Evolutionary conservation across 805 yeast species (phyloP).

Genomic region (Hanseniaspora taiwanica): DNA sequence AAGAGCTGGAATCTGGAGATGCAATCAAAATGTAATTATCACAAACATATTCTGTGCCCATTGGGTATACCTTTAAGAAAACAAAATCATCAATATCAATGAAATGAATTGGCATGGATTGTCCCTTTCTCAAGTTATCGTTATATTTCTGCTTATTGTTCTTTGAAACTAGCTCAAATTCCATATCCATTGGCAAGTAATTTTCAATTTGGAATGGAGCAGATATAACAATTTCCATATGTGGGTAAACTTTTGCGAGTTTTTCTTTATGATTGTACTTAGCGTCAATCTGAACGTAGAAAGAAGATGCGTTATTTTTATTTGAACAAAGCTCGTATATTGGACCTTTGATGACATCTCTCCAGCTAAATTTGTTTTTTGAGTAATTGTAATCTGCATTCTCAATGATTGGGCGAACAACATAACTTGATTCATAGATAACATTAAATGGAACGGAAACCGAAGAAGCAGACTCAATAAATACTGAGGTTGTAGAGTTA

Average conservation of each 20-base stretch:
- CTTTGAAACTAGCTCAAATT: constrained; percentile 66
- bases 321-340: constrained; percentile 49
- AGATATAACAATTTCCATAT: constrained; percentile 58
- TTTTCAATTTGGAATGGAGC: constrained; percentile 84
- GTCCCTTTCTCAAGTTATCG: constrained; percentile 49
- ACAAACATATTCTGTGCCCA: constrained; percentile 38
- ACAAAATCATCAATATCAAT: constrained; percentile 40
- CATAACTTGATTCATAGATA: constrained; percentile 46
- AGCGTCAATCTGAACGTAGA: constrained; percentile 65
- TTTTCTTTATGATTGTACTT: constrained; percentile 54
- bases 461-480: constrained; percentile 40
- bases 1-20: constrained; percentile 24
- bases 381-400: constrained; percentile 56
- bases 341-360: constrained; percentile 34
- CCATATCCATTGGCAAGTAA: constrained; percentile 67
- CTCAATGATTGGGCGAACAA: constrained; percentile 47
- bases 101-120: constrained; percentile 61
- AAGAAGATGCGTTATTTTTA: constrained; percentile 30
- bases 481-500: constrained; percentile 22
- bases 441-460: constrained; percentile 63
- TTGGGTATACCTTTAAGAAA: constrained; percentile 8
- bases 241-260: constrained; percentile 66
- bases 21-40: constrained; percentile 57
- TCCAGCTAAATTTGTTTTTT: constrained; percentile 50
- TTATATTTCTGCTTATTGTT: constrained; percentile 55